Evolutionary conservation across 352 stramenopile genomes (phyloP).

Genomic region (Phytophthora quininea): DNA sequence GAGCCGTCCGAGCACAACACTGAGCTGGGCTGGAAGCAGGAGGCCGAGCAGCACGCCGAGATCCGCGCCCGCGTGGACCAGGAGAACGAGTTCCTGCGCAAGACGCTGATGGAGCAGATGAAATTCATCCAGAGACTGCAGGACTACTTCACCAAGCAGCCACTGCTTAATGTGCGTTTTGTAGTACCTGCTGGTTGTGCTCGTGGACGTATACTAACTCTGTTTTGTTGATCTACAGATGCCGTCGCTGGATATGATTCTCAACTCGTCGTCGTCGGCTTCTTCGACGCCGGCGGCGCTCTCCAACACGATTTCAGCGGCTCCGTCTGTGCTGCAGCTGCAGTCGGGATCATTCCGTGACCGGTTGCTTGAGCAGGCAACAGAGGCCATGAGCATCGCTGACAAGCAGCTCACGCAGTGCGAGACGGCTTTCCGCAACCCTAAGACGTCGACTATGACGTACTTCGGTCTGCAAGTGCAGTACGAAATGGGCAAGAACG

Average conservation of each 20-base stretch:
- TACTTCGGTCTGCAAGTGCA: conserved; percentile 90
- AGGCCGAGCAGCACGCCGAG: conserved; percentile 88
- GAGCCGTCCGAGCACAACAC: conserved; percentile 91
- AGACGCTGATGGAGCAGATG: conserved; percentile 92
- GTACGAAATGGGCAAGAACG: conserved; percentile 88
- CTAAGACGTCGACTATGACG: conserved; percentile 88
- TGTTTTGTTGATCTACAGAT: conserved; percentile 38
- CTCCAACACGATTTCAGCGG: conserved; percentile 71
- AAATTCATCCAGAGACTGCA: conserved; percentile 91
- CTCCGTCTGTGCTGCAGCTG: conserved; percentile 69
- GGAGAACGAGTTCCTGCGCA: conserved; percentile 90
- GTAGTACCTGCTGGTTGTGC: neutral
- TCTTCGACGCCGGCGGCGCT: conserved; percentile 61
- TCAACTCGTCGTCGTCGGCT: conserved; percentile 76
- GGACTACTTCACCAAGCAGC: conserved; percentile 92
- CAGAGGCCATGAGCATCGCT: conserved; percentile 59
- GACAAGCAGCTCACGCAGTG: conserved; percentile 78
- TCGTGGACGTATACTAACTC: neutral
- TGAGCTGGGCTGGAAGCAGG: conserved; percentile 89
- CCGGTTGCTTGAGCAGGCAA: conserved; percentile 66
- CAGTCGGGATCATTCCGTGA: conserved; percentile 84
- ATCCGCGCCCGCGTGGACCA: conserved; percentile 88
- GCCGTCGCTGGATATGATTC: conserved; percentile 84
- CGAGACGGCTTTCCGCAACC: conserved; percentile 77
- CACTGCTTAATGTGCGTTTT: conserved; percentile 76